Percentiles rank a stretch among this genome's conserved stretches.
Conservation (phyloP, 306 rosid species). For the Hippophae tibetana region DNA sequence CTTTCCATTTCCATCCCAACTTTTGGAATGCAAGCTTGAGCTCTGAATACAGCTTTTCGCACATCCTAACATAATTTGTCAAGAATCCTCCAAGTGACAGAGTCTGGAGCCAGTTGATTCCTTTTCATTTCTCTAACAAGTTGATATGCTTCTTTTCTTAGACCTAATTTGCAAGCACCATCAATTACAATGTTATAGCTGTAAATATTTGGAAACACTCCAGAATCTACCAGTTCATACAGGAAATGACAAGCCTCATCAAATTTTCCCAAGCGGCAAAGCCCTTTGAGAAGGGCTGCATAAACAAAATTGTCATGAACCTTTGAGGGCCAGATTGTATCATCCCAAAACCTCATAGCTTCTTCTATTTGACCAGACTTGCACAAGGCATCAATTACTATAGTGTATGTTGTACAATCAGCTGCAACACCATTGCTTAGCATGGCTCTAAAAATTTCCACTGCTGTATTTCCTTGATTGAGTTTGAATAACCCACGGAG, state of each 20-base stretch:
- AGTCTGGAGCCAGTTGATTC: conserved; percentile 64
- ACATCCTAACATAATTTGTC: conserved; percentile 41
- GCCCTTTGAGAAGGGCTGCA: conserved; percentile 69
- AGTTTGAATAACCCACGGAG: conserved; percentile 61
- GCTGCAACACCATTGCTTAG: conserved; percentile 32
- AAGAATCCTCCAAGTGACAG: conserved; percentile 90
- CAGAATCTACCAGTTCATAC: conserved; percentile 72
- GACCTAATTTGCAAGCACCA: conserved; percentile 50
- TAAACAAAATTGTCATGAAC: conserved; percentile 70
- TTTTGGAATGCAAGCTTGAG: conserved; percentile 13
- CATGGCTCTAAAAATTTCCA: conserved; percentile 38
- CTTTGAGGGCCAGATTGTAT: conserved; percentile 76
- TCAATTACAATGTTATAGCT: conserved; percentile 69
- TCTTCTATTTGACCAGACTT: conserved; percentile 51
- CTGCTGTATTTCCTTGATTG: conserved; percentile 40
- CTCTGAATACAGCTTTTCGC: conserved; percentile 21
- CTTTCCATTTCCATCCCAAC: conserved; percentile 7
- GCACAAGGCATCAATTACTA: conserved; percentile 59
- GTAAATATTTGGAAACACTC: conserved; percentile 60
- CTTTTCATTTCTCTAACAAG: conserved; percentile 67
- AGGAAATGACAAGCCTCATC: conserved; percentile 72
- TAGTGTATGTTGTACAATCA: conserved; percentile 47
- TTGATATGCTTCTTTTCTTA: conserved; percentile 59
- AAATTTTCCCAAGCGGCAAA: conserved; percentile 41
- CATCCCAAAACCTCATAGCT: conserved; percentile 70